Percentiles rank a stretch among this genome's conserved stretches.
phyloP scores from a whole-genome alignment of 2,329 filamentous ascomycete genomes.

The Alternaria consortialis region DNA sequence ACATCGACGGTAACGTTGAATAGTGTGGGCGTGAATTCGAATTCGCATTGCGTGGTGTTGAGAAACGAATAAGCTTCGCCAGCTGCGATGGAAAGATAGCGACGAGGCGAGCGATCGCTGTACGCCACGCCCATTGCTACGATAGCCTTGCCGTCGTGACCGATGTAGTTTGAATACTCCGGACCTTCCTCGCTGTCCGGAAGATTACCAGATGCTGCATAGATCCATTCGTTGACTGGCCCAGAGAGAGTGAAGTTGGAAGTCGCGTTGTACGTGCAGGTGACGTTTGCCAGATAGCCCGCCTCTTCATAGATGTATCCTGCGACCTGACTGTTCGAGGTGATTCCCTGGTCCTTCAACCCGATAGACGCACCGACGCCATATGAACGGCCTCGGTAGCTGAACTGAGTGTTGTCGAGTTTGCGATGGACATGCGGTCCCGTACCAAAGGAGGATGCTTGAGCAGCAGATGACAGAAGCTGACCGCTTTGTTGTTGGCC shows the following conservation, averaged over 20 bases:
- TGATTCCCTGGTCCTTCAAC: slow-evolving; percentile 30
- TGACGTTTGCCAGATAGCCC: slow-evolving; percentile 45
- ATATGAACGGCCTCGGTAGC: slow-evolving; percentile 50
- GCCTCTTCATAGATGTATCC: slow-evolving; percentile 48
- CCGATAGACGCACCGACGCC: slow-evolving; percentile 55
- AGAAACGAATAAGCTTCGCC: slow-evolving; percentile 41
- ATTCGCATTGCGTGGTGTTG: slow-evolving; percentile 45
- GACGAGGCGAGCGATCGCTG: slow-evolving; percentile 33
- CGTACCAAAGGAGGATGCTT: slow-evolving; percentile 30
- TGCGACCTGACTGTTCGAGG: slow-evolving; percentile 26
- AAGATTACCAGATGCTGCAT: slow-evolving; percentile 31
- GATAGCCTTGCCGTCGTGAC: slow-evolving; percentile 37
- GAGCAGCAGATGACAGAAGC: slow-evolving; percentile 35
- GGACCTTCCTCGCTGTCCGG: slow-evolving; percentile 34
- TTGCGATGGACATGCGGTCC: slow-evolving; percentile 32
- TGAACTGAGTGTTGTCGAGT: slow-evolving; percentile 40
- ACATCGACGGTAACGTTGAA: slow-evolving; percentile 44
- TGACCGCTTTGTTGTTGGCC: slow-evolving; percentile 36
- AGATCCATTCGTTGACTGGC: slow-evolving; percentile 37
- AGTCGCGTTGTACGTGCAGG: slow-evolving; percentile 51
- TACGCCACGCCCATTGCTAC: slow-evolving; percentile 45
- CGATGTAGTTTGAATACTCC: slow-evolving; percentile 46
- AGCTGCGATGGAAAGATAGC: slow-evolving; percentile 44
- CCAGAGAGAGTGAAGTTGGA: slow-evolving; percentile 39
- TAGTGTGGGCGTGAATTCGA: slow-evolving; percentile 38